These are phyloP conservation scores for Termitomyces sp. DNA, from an alignment of 768 basidiomycete species.

Conservation along the genomic window DNA sequence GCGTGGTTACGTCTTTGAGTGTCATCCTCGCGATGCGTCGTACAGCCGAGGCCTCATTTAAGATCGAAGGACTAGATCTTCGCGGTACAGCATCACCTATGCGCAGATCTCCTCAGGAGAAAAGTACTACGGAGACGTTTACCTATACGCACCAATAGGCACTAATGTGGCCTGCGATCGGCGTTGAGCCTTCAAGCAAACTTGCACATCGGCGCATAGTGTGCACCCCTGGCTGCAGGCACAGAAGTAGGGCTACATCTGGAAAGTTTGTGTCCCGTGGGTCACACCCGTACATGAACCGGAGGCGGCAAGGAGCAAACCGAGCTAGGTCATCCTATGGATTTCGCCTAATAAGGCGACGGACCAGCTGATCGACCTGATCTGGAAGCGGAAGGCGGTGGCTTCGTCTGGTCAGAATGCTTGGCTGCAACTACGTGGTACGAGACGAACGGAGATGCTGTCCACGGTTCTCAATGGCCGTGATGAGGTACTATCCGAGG, in stretches of 20 bases:
- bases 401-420: neutral
- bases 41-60: conserved; percentile 10
- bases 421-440: conserved; percentile 2
- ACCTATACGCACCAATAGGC: conserved; percentile 1
- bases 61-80: conserved; percentile 1
- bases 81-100: neutral
- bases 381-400: conserved; percentile 1
- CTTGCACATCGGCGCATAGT: neutral
- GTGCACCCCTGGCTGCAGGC: neutral
- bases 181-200: neutral
- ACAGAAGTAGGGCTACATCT: conserved; percentile 2
- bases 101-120: conserved; percentile 6
- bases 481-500: neutral
- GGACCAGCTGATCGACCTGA: conserved; percentile 11
- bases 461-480: neutral
- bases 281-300: neutral
- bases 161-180: conserved; percentile 9
- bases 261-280: neutral
- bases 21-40: conserved; percentile 4
- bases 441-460: conserved; percentile 13
- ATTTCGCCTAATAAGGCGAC: conserved; percentile 1
- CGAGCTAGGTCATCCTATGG: neutral
- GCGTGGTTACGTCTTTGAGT: conserved; percentile 12
- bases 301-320: conserved; percentile 1
- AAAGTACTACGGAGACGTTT: neutral